These are phyloP conservation scores for Pezizomycotina sp. DNA, from an alignment of 2,329 filamentous ascomycete species.

Conservation along the genomic window DNA sequence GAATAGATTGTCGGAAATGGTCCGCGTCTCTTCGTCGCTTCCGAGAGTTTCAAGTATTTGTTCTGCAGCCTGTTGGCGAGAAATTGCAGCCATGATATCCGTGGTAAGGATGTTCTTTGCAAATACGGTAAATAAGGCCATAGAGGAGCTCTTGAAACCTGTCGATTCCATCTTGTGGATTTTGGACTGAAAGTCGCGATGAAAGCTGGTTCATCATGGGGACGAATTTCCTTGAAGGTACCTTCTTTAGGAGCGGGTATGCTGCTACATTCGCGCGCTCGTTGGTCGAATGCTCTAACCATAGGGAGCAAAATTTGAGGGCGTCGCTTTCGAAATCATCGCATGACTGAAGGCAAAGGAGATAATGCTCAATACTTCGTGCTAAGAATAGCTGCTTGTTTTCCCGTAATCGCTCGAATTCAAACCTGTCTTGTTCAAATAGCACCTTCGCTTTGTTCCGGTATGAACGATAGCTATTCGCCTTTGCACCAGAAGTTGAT, in stretches of 20 bases:
- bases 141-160: conserved; percentile 63
- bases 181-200: conserved; percentile 76
- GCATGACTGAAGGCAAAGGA: conserved; percentile 66
- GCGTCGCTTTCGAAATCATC: conserved; percentile 81
- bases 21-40: conserved; percentile 5
- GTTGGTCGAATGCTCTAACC: conserved; percentile 74
- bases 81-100: conserved; percentile 63
- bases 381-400: conserved; percentile 70
- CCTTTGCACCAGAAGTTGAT: conserved; percentile 27
- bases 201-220: conserved; percentile 88
- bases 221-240: conserved; percentile 84
- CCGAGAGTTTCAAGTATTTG: conserved; percentile 14
- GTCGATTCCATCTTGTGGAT: conserved; percentile 45
- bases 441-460: conserved; percentile 64
- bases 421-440: conserved; percentile 77
- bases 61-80: conserved; percentile 56
- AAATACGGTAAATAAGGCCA: conserved; percentile 63
- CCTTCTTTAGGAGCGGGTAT: conserved; percentile 47
- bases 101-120: conserved; percentile 84
- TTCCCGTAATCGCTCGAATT: conserved; percentile 61
- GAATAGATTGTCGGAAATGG: conserved; percentile 11
- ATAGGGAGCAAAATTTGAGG: conserved; percentile 80
- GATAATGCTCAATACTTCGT: conserved; percentile 81
- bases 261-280: conserved; percentile 56
- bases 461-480: conserved; percentile 40